Evolutionary conservation across 179 eudicot species (phyloP).

Genomic region (Vitellaria paradoxa): DNA sequence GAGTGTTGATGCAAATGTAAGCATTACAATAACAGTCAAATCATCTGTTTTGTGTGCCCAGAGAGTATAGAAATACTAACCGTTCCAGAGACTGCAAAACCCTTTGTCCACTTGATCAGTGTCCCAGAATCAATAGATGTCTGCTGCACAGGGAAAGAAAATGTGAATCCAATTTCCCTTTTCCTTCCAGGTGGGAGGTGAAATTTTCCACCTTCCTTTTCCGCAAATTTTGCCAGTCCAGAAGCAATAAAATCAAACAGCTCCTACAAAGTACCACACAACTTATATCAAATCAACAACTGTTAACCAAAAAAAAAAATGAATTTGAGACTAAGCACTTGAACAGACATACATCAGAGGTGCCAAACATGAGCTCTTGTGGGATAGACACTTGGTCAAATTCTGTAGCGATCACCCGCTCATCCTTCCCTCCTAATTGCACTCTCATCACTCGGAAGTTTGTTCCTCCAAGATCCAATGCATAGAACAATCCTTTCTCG

Average conservation of each 20-base stretch:
- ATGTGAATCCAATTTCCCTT: slow-evolving; percentile 82
- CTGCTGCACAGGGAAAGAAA: slow-evolving; percentile 80
- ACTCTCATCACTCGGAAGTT: slow-evolving; percentile 78
- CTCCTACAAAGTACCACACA: slow-evolving; percentile 37
- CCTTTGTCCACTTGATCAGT: slow-evolving; percentile 88
- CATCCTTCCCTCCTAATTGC: slow-evolving; percentile 69
- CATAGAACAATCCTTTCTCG: slow-evolving; percentile 75
- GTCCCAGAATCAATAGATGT: slow-evolving; percentile 73
- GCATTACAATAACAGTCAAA: too few species aligned
- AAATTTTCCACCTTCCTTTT: slow-evolving; percentile 51
- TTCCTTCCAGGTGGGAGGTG: slow-evolving; percentile 38
- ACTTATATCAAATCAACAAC: not conserved
- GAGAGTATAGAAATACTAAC: slow-evolving; percentile 30
- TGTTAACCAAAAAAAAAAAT: not conserved
- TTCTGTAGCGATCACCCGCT: slow-evolving; percentile 54
- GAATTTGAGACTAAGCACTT: not conserved
- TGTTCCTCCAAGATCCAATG: slow-evolving; percentile 88
- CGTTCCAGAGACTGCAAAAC: slow-evolving; percentile 74
- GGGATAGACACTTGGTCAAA: slow-evolving; percentile 73
- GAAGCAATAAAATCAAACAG: slow-evolving; percentile 81
- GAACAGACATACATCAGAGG: slow-evolving; percentile 57
- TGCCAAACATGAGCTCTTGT: slow-evolving; percentile 59
- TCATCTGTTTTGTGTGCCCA: too few species aligned
- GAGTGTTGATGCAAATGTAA: too few species aligned
- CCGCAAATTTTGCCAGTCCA: slow-evolving; percentile 46